These are phyloP conservation scores for Diospyros kaki DNA, from an alignment of 148 eudicot species.

Conservation along the genomic window DNA sequence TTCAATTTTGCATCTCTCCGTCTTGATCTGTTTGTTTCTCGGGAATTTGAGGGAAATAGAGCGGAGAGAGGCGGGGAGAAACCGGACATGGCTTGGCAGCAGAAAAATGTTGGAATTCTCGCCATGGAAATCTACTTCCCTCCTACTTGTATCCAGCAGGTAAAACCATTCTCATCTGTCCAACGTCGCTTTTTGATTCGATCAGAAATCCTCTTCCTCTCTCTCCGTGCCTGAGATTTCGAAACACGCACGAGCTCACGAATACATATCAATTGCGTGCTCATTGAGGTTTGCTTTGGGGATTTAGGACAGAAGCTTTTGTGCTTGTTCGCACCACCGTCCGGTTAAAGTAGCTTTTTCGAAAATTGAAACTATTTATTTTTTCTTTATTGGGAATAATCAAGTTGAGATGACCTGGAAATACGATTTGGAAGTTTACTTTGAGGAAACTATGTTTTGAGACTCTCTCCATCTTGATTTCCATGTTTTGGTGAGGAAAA, in stretches of 20 bases:
- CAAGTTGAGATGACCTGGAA: neutral
- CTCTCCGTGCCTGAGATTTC: neutral
- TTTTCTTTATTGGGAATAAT: slow-evolving; percentile 5
- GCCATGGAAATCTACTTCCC: slow-evolving; percentile 99
- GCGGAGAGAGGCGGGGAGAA: neutral
- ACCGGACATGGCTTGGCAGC: slow-evolving; percentile 33
- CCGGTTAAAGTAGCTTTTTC: neutral
- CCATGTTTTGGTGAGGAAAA: too few species aligned
- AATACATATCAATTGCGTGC: too few species aligned
- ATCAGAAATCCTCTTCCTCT: neutral
- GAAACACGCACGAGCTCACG: neutral
- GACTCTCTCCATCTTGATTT: neutral
- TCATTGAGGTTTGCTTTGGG: too few species aligned
- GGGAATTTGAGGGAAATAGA: neutral
- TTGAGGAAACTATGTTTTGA: neutral
- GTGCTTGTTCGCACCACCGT: too few species aligned
- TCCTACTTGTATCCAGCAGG: slow-evolving; percentile 95
- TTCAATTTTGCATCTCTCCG: neutral
- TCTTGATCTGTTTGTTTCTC: slow-evolving; percentile 14
- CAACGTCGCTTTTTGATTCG: neutral
- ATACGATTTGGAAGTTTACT: neutral
- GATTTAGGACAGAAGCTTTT: too few species aligned
- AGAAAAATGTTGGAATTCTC: slow-evolving; percentile 84
- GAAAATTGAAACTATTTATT: neutral
- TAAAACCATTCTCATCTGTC: slow-evolving; percentile 7